phyloP scores from a whole-genome alignment of 257 asterid species.

The Agastache rugosa region DNA sequence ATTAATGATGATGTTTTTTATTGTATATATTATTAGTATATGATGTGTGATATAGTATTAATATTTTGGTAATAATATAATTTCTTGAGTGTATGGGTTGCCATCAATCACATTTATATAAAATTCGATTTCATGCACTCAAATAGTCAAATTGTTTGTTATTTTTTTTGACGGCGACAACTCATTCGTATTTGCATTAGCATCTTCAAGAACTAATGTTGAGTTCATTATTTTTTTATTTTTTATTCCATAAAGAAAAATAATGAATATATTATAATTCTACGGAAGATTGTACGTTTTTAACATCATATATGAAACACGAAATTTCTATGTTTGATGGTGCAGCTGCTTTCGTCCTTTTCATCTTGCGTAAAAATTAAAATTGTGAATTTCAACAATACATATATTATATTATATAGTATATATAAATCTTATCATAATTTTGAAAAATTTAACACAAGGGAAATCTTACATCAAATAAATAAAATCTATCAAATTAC shows the following conservation, averaged over 20 bases:
- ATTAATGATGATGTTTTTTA: background rate
- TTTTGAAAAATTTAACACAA: too few species aligned
- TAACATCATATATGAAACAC: background rate
- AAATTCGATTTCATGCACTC: background rate
- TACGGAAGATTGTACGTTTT: background rate
- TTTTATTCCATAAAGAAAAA: background rate
- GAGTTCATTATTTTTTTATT: background rate
- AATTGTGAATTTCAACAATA: too few species aligned
- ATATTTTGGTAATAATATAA: background rate
- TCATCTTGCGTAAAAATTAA: too few species aligned
- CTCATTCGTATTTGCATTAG: background rate
- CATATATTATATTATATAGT: too few species aligned
- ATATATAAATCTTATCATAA: too few species aligned
- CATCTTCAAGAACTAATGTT: constrained; percentile 15
- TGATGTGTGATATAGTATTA: background rate
- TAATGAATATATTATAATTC: background rate
- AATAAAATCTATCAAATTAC: too few species aligned
- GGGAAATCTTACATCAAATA: too few species aligned
- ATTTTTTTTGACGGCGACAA: background rate
- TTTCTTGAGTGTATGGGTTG: background rate
- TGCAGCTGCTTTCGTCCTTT: too few species aligned
- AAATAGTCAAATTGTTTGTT: constrained; percentile 7
- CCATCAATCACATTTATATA: background rate
- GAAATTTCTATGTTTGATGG: background rate
- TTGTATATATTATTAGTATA: background rate